Conservation (phyloP, 1,284 basidiomycete genomes). For the Sanghuangporus sanghuang region DNA sequence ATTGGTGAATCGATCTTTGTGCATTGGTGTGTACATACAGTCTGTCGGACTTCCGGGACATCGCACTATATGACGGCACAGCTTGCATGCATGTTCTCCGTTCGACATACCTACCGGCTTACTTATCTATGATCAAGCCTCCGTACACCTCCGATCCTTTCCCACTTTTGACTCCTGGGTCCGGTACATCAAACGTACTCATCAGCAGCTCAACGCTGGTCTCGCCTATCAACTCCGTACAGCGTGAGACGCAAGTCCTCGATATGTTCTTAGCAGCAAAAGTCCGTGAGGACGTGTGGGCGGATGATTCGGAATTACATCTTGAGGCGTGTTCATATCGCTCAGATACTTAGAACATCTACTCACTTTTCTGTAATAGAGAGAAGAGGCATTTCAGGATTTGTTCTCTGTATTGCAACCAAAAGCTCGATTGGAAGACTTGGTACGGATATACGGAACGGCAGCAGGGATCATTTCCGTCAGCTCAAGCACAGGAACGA, state of each 20-base stretch:
- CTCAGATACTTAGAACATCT: neutral
- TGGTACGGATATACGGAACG: slow-evolving; percentile 56
- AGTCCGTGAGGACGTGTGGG: slow-evolving; percentile 68
- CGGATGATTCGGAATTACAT: slow-evolving; percentile 66
- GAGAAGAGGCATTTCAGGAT: slow-evolving; percentile 68
- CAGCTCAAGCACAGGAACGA: slow-evolving; percentile 14
- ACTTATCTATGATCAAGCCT: slow-evolving; percentile 51
- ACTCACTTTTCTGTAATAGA: slow-evolving; percentile 16
- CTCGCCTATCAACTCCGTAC: slow-evolving; percentile 30
- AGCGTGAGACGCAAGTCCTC: slow-evolving; percentile 67
- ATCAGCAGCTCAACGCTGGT: slow-evolving; percentile 22
- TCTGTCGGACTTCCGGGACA: neutral
- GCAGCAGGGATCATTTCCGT: slow-evolving; percentile 46
- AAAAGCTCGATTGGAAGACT: slow-evolving; percentile 63
- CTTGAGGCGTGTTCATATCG: slow-evolving; percentile 34
- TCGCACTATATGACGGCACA: slow-evolving; percentile 23
- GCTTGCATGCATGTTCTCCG: slow-evolving; percentile 77
- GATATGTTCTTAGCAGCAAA: slow-evolving; percentile 74
- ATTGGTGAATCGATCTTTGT: slow-evolving; percentile 59
- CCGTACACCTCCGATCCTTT: slow-evolving; percentile 76
- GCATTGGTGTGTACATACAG: slow-evolving; percentile 43
- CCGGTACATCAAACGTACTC: slow-evolving; percentile 20
- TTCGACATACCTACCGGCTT: slow-evolving; percentile 63
- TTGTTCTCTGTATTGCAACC: slow-evolving; percentile 73
- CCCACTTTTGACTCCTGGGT: slow-evolving; percentile 36